Percentiles rank a stretch among this genome's conserved stretches.
phyloP scores from a whole-genome alignment of 257 asterid species.

The Eustoma russellianum region DNA sequence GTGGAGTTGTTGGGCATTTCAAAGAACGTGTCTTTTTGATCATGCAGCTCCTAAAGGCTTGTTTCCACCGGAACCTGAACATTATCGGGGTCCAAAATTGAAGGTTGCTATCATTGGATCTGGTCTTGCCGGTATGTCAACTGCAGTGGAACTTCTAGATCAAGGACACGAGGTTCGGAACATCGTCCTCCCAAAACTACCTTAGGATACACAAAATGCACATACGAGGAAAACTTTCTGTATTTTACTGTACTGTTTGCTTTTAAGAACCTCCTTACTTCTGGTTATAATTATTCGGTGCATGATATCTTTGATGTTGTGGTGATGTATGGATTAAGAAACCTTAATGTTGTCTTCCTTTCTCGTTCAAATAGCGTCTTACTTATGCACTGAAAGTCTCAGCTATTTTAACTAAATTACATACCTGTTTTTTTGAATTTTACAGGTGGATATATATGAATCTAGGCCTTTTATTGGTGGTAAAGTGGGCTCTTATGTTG shows the following conservation, averaged over 20 bases:
- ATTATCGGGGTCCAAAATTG: conserved; percentile 88
- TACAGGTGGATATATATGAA: conserved; percentile 97
- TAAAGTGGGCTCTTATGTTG: conserved; percentile 99
- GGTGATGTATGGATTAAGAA: no score
- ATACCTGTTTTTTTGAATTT: background rate
- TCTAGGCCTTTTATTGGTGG: conserved; percentile 89
- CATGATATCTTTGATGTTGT: no score
- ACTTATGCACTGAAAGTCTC: no score
- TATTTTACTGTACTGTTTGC: no score
- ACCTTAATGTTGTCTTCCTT: no score
- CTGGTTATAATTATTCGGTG: no score
- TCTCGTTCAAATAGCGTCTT: no score
- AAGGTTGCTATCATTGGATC: conserved; percentile 96
- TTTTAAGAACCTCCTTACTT: no score
- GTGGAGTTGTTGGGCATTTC: no score
- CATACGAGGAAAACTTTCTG: no score
- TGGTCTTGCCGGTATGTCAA: conserved; percentile 99
- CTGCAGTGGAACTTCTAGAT: conserved; percentile 98
- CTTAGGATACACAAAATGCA: no score
- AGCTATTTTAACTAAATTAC: no score
- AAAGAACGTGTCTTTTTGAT: conserved; percentile 38
- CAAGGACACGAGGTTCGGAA: conserved; percentile 94
- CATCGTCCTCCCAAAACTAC: background rate
- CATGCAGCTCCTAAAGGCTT: conserved; percentile 87
- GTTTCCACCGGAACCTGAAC: conserved; percentile 95